Evolutionary conservation across 495 filamentous ascomycete species (phyloP), one percentile per base, ranked within the genome.

Genomic region (Cairneyella variabilis): DNA sequence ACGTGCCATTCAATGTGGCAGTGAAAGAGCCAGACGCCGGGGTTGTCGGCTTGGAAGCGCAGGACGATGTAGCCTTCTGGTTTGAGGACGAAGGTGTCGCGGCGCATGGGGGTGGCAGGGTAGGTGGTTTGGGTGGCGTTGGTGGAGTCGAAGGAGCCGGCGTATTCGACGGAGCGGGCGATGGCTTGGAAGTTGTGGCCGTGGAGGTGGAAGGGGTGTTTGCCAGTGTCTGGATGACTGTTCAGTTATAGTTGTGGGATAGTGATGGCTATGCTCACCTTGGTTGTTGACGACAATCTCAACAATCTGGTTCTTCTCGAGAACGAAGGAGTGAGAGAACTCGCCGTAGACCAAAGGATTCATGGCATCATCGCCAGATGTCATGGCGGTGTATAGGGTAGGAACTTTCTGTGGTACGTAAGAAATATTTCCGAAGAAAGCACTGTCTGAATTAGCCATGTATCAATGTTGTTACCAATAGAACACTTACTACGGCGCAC

Each of bases 241-340:
- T 63, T 30, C 63, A 53, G 27, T 50, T 27, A 36, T 32, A 37
- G 9, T 16, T 39, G 22, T 3, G 27, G 36, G 3, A 20, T 18
- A 8, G 21, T 14, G 20, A 30, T 3, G 20, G 10, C 16, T 10
- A 43, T 34, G 42, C 56, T 17, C 38, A 68, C 70, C 60, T 64
- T 69, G 61, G 64, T 93, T 96, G 78, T 93, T 93, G 7, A 96
- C 62, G 20, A 91, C 70, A 36, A 96, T 83, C 44, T 96, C 84
- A 41, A 95, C 76, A 6, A 89, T 68, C 21, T 93, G 71, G 40
- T 76, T 76, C 43, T 85, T 79, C 0, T 82, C 71, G 0, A 95
- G 75, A 8, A 95, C 71, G 57, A 83, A 80, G 0, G 84, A 61
- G 61, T 93, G 78, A 5, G 86, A 86, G 69, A 83, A 84, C 20